These are phyloP conservation scores for Chrysoporthe puriensis DNA, from an alignment of 2,329 filamentous ascomycete genomes.

Conservation along the genomic window DNA sequence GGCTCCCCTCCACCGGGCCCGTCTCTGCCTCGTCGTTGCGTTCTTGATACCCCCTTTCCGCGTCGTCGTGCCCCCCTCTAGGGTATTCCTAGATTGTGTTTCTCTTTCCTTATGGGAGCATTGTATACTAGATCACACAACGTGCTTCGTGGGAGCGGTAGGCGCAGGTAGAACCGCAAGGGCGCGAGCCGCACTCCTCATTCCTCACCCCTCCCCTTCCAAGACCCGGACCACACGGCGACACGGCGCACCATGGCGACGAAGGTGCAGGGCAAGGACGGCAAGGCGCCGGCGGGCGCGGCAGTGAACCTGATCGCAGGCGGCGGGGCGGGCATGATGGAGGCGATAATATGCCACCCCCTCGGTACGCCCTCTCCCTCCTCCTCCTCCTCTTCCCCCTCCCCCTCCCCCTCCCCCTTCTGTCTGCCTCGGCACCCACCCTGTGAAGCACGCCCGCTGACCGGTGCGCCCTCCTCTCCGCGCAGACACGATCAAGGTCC, in stretches of 20 bases:
- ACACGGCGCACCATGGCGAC: conserved; percentile 43
- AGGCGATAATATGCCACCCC: conserved; percentile 93
- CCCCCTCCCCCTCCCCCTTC: conserved; percentile 10
- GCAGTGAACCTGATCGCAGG: conserved; percentile 90
- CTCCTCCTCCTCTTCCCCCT: conserved; percentile 19
- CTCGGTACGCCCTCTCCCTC: conserved; percentile 63
- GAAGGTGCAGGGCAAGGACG: conserved; percentile 48
- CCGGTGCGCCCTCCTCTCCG: conserved; percentile 4
- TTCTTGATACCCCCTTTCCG: conserved; percentile 24
- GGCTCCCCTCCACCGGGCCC: not conserved
- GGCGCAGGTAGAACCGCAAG: not conserved
- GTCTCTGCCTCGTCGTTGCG: conserved; percentile 19
- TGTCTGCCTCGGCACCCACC: not conserved
- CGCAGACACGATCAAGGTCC: conserved; percentile 94
- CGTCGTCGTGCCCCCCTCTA: not conserved
- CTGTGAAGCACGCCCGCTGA: conserved; percentile 31
- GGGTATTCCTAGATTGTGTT: not conserved
- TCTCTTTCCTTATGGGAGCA: not conserved
- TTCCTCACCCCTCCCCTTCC: not conserved
- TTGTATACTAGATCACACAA: not conserved
- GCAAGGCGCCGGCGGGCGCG: conserved; percentile 80
- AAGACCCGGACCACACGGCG: conserved; percentile 31
- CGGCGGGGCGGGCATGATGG: conserved; percentile 98
- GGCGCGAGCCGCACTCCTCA: not conserved
- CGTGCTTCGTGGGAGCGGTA: not conserved